These are phyloP conservation scores for Saprolegnia parasitica DNA, from an alignment of 352 stramenopile genomes.

Conservation along the genomic window DNA sequence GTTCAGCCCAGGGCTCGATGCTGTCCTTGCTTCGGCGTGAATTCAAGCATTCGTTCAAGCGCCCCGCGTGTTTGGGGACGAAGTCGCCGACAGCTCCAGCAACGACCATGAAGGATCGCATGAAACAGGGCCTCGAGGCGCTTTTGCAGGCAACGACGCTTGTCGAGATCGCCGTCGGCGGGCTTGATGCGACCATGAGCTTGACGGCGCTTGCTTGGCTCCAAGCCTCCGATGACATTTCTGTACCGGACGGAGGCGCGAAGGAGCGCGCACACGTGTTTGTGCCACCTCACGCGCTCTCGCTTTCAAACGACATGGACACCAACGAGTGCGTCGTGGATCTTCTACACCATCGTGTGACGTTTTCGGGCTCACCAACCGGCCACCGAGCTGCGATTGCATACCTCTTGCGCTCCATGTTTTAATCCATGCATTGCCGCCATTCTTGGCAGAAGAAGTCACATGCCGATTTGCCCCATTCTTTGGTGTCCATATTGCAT, in stretches of 20 bases:
- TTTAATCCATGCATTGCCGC: constrained; percentile 2
- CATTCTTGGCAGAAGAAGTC: neutral
- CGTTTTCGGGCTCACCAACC: constrained; percentile 55
- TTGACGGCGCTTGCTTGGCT: constrained; percentile 10
- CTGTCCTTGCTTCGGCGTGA: neutral
- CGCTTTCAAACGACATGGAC: constrained; percentile 15
- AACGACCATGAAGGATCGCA: neutral
- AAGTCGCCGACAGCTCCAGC: neutral
- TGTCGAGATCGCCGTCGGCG: neutral
- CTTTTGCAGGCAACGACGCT: constrained; percentile 6
- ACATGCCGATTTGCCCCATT: neutral
- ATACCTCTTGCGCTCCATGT: constrained; percentile 36
- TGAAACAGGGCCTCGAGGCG: constrained; percentile 4
- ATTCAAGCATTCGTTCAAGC: neutral
- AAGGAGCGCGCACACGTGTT: neutral
- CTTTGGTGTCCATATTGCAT: neutral
- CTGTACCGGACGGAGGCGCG: too few relatives aligned
- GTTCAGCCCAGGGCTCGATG: neutral
- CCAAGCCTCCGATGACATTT: too few relatives aligned
- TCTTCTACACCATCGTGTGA: constrained; percentile 37
- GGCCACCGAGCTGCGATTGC: constrained; percentile 48
- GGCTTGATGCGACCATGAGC: neutral
- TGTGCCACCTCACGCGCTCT: neutral
- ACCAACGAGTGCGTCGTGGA: constrained; percentile 52
- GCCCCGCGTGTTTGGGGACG: neutral